Base-by-base conservation (phyloP, 2,329 filamentous ascomycete species). In the Fusarium sp. region DNA sequence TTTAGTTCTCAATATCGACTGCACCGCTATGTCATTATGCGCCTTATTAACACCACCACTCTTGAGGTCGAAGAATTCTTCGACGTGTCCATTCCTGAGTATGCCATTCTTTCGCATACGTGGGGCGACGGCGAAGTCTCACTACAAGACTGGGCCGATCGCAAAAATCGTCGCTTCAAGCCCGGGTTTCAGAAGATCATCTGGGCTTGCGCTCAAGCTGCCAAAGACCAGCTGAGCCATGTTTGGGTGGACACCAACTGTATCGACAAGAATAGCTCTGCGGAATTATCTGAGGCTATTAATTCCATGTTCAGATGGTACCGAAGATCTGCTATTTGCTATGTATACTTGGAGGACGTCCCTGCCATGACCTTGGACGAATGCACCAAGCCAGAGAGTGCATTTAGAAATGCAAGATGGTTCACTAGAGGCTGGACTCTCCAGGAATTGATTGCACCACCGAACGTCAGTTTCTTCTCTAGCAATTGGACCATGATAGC, bases 401-500 rank as follows among this genome's bases (percentile, higher is more conserved):
- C 31, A 0, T 52, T 52, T 0, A 20, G 22, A 6, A 52, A 27
- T 2, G 47, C 47, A 6, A 25, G 47, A 5, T 52, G 47, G 47
- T 52, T 52, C n/a, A 49, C 46, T 2, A 22, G 46, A 49, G 46
- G 46, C 1, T 49, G 46, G 46, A 49, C 29, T 14, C 47, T 52
- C 0, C 47, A 52, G 22, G 47, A 52, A 1, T 12, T 52, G 0
- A 52, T 52, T 0, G 47, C 47, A 4, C 47, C 47, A 1, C 47
- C 47, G 0, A 52, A 36, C 8, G 0, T 52, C 2, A 20, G 5
- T 5, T 50, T 52, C 17, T 52, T 52, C 47, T 52, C 47, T 0
- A 27, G 47, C 9, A 20, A 11, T 17, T 52, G 47, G 47, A 52
- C 47, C 1, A 0, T 52, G 6, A 52, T 52, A 36, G 47, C 47